Conservation (phyloP, 176 grass and related monocot genomes). For the Saccharum officinarum region DNA sequence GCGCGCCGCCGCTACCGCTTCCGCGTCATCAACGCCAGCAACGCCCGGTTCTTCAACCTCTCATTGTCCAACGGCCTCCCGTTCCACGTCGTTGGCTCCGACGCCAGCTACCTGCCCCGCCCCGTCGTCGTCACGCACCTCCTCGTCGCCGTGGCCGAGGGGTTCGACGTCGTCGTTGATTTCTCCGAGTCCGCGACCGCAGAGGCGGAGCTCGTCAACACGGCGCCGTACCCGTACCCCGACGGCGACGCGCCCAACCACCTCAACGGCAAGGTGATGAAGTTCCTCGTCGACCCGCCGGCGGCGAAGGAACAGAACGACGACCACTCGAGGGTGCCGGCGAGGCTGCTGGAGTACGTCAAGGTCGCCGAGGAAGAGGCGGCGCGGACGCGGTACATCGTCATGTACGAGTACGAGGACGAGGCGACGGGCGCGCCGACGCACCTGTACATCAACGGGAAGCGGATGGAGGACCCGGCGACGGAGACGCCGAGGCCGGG, state of each 20-base stretch:
- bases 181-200: slow-evolving; percentile 9
- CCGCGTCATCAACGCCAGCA: slow-evolving; percentile 71
- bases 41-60: slow-evolving; percentile 73
- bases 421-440: slow-evolving; percentile 31
- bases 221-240: slow-evolving; percentile 69
- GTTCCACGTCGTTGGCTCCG: slow-evolving; percentile 61
- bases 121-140: slow-evolving; percentile 28
- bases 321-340: slow-evolving; percentile 41
- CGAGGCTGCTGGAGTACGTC: slow-evolving; percentile 42
- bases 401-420: slow-evolving; percentile 71
- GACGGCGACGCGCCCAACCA: slow-evolving; percentile 27
- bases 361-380: slow-evolving; percentile 39
- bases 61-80: slow-evolving; percentile 40
- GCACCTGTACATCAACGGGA: slow-evolving; percentile 84
- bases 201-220: slow-evolving; percentile 47
- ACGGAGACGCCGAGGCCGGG: slow-evolving; percentile 66
- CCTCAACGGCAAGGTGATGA: slow-evolving; percentile 59
- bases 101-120: slow-evolving; percentile 48
- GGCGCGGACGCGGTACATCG: slow-evolving; percentile 39
- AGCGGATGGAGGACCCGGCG: slow-evolving; percentile 54
- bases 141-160: slow-evolving; percentile 51
- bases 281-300: slow-evolving; percentile 34
- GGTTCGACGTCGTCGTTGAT: slow-evolving; percentile 64
- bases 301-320: neutral
- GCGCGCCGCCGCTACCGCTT: slow-evolving; percentile 53